These are phyloP conservation scores for Syncephalastrum sp. DNA, from an alignment of 371 early-diverging fungal genomes.

Conservation along the genomic window DNA sequence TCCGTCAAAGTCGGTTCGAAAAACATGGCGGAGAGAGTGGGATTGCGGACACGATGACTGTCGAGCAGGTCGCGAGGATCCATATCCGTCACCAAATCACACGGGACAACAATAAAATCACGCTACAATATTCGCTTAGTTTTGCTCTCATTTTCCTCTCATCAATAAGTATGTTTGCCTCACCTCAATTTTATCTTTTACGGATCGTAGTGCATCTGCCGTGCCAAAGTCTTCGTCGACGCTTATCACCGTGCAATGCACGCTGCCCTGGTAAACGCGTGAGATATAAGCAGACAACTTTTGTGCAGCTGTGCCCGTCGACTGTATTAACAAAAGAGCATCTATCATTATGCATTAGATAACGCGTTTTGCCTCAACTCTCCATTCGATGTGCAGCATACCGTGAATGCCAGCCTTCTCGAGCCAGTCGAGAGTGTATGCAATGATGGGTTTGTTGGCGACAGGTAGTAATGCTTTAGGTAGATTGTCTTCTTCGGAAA, in stretches of 20 bases:
- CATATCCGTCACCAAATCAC: conserved; percentile 84
- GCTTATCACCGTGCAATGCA: conserved; percentile 58
- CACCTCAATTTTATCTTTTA: conserved; percentile 80
- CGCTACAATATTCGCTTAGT: conserved; percentile 40
- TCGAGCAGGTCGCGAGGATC: conserved; percentile 83
- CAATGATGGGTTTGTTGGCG: conserved; percentile 91
- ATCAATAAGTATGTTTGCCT: neutral
- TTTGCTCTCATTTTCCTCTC: neutral
- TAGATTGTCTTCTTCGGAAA: conserved; percentile 77
- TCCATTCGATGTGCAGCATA: conserved; percentile 17
- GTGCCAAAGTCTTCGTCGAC: conserved; percentile 79
- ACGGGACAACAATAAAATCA: conserved; percentile 88
- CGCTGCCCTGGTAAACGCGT: conserved; percentile 69
- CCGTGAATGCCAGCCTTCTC: conserved; percentile 85
- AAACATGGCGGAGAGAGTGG: conserved; percentile 78
- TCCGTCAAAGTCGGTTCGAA: conserved; percentile 69
- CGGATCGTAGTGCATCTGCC: conserved; percentile 80
- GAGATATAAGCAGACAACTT: conserved; percentile 70
- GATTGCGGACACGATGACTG: conserved; percentile 71
- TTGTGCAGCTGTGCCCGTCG: conserved; percentile 37
- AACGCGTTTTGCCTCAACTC: neutral
- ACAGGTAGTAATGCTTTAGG: conserved; percentile 93
- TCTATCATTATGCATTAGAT: conserved; percentile 42
- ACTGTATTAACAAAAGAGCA: conserved; percentile 74
- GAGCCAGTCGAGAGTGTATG: conserved; percentile 90